Base-by-base conservation (phyloP, 768 basidiomycete species). In the Coprinellus micaceus region DNA sequence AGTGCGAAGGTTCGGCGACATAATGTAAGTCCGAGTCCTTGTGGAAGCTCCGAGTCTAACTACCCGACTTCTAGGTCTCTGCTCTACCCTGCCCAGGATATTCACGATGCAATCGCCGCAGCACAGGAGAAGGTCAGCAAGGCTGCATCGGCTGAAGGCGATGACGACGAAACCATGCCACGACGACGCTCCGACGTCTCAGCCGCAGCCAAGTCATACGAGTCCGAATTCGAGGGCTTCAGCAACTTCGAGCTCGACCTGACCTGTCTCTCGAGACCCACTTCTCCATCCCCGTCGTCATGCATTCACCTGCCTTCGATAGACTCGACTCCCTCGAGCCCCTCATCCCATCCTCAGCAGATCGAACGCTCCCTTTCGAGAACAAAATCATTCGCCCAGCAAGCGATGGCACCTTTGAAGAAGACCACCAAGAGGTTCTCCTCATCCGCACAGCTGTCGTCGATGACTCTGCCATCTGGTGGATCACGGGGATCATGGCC, bases 231-330 rank as follows among this genome's bases (percentile, higher is more conserved):
- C 58, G 69, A 73, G 36, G 75, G 74, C 2, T 79, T 81, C 59
- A 66, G 67, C 2, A 78, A 81, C 25, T 79, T 80, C 57, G 68
- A 75, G 39, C 68, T 81, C 26, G 80, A 81, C 63, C 64, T 79
- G 39, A 68, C 74, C 3, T 77, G 74, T 44, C 71, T 81, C 13
- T 78, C 79, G 0, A 60, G 70, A 0, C 71, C 76, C 1, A 55
- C 74, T 1, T 79, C 79, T 0, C 79, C 78, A 3, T 65, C 67
- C 2, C 60, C 69, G 2, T 74, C 75, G 0, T 65, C 72, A 0
- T 67, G 58, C 26, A 61, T 60, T 57, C 71, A 43, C 19, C 47
- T 61, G n/a, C 65, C 64, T 4, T 69, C 70, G 2, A 69, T 71
- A 21, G 69, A 72, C 3, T 57, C 72, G 1, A 66, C 69, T 1